Conservation (phyloP, 2,329 filamentous ascomycete genomes). For the Truncatella angustata region DNA sequence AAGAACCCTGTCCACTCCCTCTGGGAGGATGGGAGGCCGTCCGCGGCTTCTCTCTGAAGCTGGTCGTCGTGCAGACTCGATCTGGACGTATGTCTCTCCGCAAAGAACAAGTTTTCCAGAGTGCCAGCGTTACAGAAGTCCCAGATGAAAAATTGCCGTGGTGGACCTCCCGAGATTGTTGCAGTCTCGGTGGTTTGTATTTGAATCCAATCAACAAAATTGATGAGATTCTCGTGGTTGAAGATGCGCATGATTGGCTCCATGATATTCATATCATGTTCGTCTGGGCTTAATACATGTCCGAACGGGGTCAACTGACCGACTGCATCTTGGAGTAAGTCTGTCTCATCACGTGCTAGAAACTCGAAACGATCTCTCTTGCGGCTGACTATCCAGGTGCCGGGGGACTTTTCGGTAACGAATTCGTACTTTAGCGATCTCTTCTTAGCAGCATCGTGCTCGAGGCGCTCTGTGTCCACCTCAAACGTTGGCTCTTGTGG, state of each 20-base stretch:
- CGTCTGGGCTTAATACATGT: conserved; percentile 16
- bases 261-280: conserved; percentile 24
- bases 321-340: conserved; percentile 14
- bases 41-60: conserved; percentile 10
- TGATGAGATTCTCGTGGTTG: conserved; percentile 50
- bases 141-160: conserved; percentile 40
- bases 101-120: conserved; percentile 39
- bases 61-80: conserved; percentile 5
- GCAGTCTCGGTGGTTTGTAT: conserved; percentile 18
- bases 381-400: conserved; percentile 25
- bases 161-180: conserved; percentile 10
- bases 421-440: conserved; percentile 24
- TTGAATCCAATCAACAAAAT: conserved; percentile 36
- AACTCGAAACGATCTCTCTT: conserved; percentile 23
- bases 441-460: conserved; percentile 11
- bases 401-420: conserved; percentile 21
- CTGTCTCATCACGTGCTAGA: conserved; percentile 27
- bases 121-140: conserved; percentile 53
- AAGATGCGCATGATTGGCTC: conserved; percentile 34
- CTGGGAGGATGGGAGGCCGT: too few relatives aligned
- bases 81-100: not conserved
- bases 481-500: not conserved
- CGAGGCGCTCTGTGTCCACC: conserved; percentile 13
- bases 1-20: conserved; percentile 39
- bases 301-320: conserved; percentile 9